Conservation (phyloP, 139 green algal genomes). For the Klebsormidium nitens region DNA sequence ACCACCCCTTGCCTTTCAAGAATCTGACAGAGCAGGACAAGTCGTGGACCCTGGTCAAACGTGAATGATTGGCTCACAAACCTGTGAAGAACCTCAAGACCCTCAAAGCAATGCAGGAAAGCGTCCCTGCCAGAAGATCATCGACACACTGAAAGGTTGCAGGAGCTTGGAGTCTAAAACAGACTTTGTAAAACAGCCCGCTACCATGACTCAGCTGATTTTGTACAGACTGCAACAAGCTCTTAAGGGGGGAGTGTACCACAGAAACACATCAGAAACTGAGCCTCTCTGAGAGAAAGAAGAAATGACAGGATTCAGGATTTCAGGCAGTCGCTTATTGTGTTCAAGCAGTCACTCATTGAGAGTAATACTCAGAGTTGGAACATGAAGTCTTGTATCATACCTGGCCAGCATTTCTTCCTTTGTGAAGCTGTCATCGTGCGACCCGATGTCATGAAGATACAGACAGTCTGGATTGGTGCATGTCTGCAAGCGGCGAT, state of each 20-base stretch:
- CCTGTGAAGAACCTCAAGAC: background rate
- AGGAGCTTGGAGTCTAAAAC: too few species aligned
- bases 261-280: background rate
- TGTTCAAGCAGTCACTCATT: slow-evolving; percentile 39
- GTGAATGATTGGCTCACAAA: background rate
- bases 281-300: too few species aligned
- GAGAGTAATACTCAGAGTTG: slow-evolving; percentile 18
- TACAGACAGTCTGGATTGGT: slow-evolving; percentile 90
- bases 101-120: too few species aligned
- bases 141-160: too few species aligned
- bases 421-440: slow-evolving; percentile 80
- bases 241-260: background rate
- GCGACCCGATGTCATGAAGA: slow-evolving; percentile 74
- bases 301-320: too few species aligned
- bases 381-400: slow-evolving; percentile 47
- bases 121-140: too few species aligned
- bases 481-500: slow-evolving; percentile 50
- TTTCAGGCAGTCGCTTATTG: background rate
- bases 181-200: too few species aligned
- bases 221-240: too few species aligned
- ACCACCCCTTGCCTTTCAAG: background rate
- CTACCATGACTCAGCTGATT: too few species aligned
- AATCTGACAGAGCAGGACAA: background rate
- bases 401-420: slow-evolving; percentile 55
- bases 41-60: background rate